Evolutionary conservation across 2,329 filamentous ascomycete species (phyloP).

Genomic region (Keithomyces neogunnii): DNA sequence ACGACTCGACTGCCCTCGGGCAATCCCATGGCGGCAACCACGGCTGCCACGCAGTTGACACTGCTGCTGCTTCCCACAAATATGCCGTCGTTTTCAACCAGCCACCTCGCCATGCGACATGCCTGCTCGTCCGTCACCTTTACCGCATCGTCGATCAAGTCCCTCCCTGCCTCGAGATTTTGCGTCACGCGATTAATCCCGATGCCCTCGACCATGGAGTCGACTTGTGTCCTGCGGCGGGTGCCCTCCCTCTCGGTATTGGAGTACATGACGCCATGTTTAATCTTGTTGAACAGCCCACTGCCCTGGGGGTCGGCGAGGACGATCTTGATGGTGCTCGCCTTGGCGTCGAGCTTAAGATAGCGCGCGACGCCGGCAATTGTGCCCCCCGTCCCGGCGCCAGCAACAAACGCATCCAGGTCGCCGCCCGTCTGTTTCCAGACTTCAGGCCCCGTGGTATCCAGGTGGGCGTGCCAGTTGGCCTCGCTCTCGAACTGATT

Average conservation of each 20-base stretch:
- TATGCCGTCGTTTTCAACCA: slow-evolving; percentile 91
- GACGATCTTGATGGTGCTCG: slow-evolving; percentile 60
- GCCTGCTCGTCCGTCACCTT: slow-evolving; percentile 84
- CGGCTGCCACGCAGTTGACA: slow-evolving; percentile 87
- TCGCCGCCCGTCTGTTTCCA: slow-evolving; percentile 64
- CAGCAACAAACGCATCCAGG: slow-evolving; percentile 83
- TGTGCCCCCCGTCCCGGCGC: slow-evolving; percentile 90
- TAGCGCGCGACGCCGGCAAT: slow-evolving; percentile 79
- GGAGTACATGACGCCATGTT: slow-evolving; percentile 94
- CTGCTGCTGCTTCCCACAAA: slow-evolving; percentile 92
- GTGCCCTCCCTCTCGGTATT: slow-evolving; percentile 85
- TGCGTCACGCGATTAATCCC: slow-evolving; percentile 90
- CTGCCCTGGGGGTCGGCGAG: slow-evolving; percentile 92
- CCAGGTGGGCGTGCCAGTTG: slow-evolving; percentile 80
- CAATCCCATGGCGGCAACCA: slow-evolving; percentile 56
- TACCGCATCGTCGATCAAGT: slow-evolving; percentile 84
- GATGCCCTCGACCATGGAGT: slow-evolving; percentile 92
- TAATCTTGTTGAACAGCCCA: slow-evolving; percentile 84
- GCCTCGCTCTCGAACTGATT: slow-evolving; percentile 91
- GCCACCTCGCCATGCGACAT: slow-evolving; percentile 86
- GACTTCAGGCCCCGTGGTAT: slow-evolving; percentile 84
- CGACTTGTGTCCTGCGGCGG: slow-evolving; percentile 79
- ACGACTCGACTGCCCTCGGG: slow-evolving; percentile 58
- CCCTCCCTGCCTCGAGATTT: slow-evolving; percentile 82
- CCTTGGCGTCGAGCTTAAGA: slow-evolving; percentile 59